Percentiles rank a stretch among this genome's conserved stretches.
Conservation (phyloP, 1,284 basidiomycete genomes). For the Pholiota adiposa region DNA sequence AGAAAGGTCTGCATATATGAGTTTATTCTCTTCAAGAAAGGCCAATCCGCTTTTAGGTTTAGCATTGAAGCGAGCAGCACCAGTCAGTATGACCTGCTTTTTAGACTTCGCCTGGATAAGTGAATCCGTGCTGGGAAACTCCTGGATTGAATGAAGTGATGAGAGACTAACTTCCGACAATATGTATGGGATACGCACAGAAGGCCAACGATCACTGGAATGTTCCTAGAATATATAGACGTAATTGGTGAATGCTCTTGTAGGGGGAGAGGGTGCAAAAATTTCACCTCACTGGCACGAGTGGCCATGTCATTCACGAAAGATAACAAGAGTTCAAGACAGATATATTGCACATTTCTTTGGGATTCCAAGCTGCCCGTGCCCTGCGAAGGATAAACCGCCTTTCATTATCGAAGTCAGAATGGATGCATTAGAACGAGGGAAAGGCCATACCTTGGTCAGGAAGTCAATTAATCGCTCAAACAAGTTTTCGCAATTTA, state of each 20-base stretch:
- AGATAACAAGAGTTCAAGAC: conserved; percentile 86
- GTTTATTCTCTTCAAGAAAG: conserved; percentile 86
- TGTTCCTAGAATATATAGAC: conserved; percentile 2
- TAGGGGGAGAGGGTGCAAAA: conserved; percentile 4
- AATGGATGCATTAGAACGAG: neutral
- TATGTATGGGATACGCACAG: conserved; percentile 41
- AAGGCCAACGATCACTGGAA: conserved; percentile 60
- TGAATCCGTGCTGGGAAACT: conserved; percentile 56
- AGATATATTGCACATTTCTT: conserved; percentile 85
- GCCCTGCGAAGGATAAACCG: conserved; percentile 73
- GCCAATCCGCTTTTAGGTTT: conserved; percentile 95
- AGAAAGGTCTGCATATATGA: conserved; percentile 76
- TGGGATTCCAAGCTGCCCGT: conserved; percentile 69
- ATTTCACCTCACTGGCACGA: conserved; percentile 67
- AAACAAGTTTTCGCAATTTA: conserved; percentile 96
- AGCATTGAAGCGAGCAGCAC: conserved; percentile 89
- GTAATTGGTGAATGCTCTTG: neutral
- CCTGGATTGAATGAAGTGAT: conserved; percentile 36
- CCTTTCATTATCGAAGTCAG: conserved; percentile 43
- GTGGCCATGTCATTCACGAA: conserved; percentile 91
- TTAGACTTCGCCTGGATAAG: conserved; percentile 80
- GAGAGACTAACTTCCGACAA: neutral
- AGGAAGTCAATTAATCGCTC: conserved; percentile 91
- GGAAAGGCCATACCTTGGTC: conserved; percentile 61
- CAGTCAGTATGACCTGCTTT: conserved; percentile 87